These are phyloP conservation scores for Verticillium nonalfalfae DNA, from an alignment of 2,329 filamentous ascomycete species.

Conservation along the genomic window DNA sequence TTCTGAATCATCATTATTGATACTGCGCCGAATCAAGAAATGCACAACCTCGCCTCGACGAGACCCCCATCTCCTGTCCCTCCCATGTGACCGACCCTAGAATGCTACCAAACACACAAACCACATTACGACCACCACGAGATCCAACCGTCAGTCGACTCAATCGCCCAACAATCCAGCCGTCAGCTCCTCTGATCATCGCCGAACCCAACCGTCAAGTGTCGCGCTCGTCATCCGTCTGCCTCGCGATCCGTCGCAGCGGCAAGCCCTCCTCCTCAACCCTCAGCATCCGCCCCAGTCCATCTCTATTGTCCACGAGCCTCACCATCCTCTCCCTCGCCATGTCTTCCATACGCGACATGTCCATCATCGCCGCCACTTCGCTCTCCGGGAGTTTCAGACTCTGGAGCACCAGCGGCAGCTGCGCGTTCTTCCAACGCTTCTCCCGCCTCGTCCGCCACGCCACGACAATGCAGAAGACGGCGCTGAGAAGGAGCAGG, in stretches of 20 bases:
- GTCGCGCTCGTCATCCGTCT: not conserved
- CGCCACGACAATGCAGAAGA: not conserved
- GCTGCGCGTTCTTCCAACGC: not conserved
- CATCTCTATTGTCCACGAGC: not conserved
- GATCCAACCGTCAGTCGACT: not conserved
- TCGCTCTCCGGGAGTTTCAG: not conserved
- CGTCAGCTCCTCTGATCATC: not conserved
- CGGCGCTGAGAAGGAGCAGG: not conserved
- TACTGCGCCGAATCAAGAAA: no score
- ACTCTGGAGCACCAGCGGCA: not conserved
- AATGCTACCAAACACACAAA: no score
- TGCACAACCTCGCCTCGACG: no score
- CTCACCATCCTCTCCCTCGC: not conserved
- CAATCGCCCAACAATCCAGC: not conserved
- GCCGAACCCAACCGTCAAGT: no score
- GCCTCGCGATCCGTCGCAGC: not conserved
- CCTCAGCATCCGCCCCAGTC: not conserved
- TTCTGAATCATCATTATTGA: not conserved
- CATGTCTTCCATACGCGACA: not conserved
- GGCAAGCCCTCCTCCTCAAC: not conserved
- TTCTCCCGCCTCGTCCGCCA: not conserved
- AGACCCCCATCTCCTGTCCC: no score
- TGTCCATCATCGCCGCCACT: not conserved
- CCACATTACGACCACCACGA: no score
- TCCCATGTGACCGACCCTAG: no score